Conservation (phyloP, 768 basidiomycete genomes). For the Trametes punicea region DNA sequence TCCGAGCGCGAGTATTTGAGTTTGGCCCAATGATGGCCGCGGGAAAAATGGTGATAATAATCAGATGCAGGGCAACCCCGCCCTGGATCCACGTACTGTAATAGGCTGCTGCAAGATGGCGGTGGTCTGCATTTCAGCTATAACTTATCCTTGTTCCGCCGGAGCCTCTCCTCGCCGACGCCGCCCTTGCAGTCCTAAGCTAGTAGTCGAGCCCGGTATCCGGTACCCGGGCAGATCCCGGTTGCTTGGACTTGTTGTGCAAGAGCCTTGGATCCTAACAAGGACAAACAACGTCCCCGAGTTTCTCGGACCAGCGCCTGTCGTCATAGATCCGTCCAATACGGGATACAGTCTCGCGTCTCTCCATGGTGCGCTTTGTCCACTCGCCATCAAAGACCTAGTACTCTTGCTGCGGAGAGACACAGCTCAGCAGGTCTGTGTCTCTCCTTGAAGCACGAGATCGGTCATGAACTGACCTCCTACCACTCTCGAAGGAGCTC, state of each 20-base stretch:
- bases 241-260: constrained; percentile 14
- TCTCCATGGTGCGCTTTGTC: background rate
- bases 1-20: background rate
- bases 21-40: background rate
- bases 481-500: too few species aligned
- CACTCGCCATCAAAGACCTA: background rate
- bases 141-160: too few species aligned
- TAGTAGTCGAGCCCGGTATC: background rate
- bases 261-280: constrained; percentile 24
- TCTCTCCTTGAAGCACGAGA: too few species aligned
- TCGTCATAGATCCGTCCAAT: background rate
- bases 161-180: too few species aligned
- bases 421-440: background rate
- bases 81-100: too few species aligned
- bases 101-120: too few species aligned
- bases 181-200: too few species aligned
- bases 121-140: too few species aligned
- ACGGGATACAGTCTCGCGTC: background rate
- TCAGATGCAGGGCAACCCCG: too few species aligned
- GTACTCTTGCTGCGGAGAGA: too few species aligned
- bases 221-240: background rate
- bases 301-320: background rate
- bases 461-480: too few species aligned
- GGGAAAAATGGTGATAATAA: background rate
- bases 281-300: constrained; percentile 19